Conservation (phyloP, 768 basidiomycete species). For the Coprinopsis marcescibilis region DNA sequence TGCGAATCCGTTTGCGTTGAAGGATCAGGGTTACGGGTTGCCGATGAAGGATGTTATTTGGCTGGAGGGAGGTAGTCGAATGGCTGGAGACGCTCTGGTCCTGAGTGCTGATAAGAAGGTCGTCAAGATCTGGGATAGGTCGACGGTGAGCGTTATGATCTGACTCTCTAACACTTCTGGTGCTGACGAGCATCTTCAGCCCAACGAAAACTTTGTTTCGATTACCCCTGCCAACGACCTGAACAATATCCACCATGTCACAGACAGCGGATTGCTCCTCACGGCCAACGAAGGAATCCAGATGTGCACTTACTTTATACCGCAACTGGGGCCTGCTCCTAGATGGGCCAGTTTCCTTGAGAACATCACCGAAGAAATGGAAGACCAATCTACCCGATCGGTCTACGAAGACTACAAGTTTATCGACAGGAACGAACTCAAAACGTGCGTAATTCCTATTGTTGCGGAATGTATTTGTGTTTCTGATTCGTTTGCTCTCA, state of each 20-base stretch:
- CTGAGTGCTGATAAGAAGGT: constrained; percentile 95
- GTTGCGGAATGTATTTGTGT: not conserved
- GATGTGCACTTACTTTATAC: constrained; percentile 92
- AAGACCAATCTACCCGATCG: constrained; percentile 72
- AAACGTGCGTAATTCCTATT: constrained; percentile 51
- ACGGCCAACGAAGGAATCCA: constrained; percentile 96
- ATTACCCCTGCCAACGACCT: constrained; percentile 88
- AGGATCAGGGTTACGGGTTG: constrained; percentile 96
- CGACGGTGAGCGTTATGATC: constrained; percentile 48
- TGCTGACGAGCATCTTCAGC: constrained; percentile 39
- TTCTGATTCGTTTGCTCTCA: constrained; percentile 11
- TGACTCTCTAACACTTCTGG: constrained; percentile 1
- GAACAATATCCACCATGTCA: constrained; percentile 86
- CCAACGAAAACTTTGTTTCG: constrained; percentile 82
- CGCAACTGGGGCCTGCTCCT: constrained; percentile 94
- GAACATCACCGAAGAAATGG: constrained; percentile 98
- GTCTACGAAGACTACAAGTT: constrained; percentile 98
- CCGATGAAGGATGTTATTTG: constrained; percentile 81
- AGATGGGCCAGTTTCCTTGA: constrained; percentile 98
- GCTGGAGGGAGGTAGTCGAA: constrained; percentile 81
- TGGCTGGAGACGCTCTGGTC: constrained; percentile 85
- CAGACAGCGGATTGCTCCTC: constrained; percentile 83
- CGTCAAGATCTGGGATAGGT: constrained; percentile 93
- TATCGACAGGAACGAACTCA: constrained; percentile 80
- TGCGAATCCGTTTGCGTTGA: constrained; percentile 73